These are phyloP conservation scores for Cicer arietinum DNA, from an alignment of 306 rosid genomes.

Conservation along the genomic window DNA sequence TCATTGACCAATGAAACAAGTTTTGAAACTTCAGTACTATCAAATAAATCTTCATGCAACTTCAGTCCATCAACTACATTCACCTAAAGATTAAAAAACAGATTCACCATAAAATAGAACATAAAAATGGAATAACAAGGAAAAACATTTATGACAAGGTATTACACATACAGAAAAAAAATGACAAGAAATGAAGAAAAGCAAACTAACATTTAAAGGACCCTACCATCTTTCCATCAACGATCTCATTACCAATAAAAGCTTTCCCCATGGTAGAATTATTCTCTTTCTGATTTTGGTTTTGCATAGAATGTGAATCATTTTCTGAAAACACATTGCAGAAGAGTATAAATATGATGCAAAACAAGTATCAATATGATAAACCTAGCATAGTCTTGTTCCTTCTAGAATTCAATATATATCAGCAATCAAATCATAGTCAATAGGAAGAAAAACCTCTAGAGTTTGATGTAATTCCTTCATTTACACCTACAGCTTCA, in stretches of 20 bases:
- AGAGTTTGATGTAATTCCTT: constrained; percentile 54
- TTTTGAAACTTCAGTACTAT: constrained; percentile 65
- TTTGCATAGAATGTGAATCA: constrained; percentile 51
- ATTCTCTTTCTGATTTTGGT: constrained; percentile 57
- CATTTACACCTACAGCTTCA: constrained; percentile 57
- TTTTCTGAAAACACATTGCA: constrained; percentile 55
- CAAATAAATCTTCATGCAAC: constrained; percentile 63
- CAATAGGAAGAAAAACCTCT: constrained; percentile 52
- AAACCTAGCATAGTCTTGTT: background rate
- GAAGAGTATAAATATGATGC: constrained; percentile 16
- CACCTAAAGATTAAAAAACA: constrained; percentile 53
- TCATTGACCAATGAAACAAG: constrained; percentile 72
- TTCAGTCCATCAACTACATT: constrained; percentile 88
- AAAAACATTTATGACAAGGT: background rate
- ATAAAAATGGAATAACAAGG: constrained; percentile 15
- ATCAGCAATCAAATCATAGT: background rate
- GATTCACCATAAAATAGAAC: constrained; percentile 8
- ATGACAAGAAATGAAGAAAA: constrained; percentile 26
- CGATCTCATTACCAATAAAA: constrained; percentile 62
- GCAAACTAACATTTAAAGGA: constrained; percentile 37
- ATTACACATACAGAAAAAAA: constrained; percentile 1
- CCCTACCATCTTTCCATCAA: constrained; percentile 78
- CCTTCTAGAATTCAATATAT: background rate
- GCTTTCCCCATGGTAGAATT: constrained; percentile 57
- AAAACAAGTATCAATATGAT: background rate